Percentiles rank a stretch among this genome's conserved stretches.
phyloP scores from a whole-genome alignment of 768 basidiomycete genomes.

The Tephrocybe sp. region DNA sequence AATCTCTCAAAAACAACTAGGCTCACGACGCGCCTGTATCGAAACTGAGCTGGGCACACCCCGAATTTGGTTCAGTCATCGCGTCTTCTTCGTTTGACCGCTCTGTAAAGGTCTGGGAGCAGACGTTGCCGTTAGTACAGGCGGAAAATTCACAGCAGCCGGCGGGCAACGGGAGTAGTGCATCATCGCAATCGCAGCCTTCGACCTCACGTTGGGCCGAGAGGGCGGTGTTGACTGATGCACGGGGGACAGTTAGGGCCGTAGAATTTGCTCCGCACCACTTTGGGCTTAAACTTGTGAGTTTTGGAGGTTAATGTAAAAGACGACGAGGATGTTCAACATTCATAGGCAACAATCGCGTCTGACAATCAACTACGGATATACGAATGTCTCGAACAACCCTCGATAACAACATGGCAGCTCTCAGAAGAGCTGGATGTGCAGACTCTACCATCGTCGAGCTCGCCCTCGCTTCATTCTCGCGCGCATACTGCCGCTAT shows the following conservation, averaged over 20 bases:
- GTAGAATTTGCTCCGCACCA: conserved; percentile 87
- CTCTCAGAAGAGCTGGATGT: conserved; percentile 78
- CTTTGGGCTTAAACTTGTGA: conserved; percentile 85
- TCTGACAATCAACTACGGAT: conserved; percentile 85
- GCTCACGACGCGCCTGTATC: conserved; percentile 94
- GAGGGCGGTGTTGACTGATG: conserved; percentile 73
- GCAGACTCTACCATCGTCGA: conserved; percentile 45
- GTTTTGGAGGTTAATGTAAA: conserved; percentile 22
- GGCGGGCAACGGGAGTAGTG: conserved; percentile 23
- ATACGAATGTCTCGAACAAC: conserved; percentile 86
- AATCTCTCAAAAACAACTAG: conserved; percentile 35
- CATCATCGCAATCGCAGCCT: conserved; percentile 17
- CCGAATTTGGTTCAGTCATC: conserved; percentile 85
- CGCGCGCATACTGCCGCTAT: conserved; percentile 55
- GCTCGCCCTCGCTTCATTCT: conserved; percentile 38
- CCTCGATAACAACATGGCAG: conserved; percentile 70
- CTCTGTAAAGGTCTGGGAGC: conserved; percentile 91
- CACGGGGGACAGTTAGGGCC: conserved; percentile 79
- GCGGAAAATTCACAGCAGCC: conserved; percentile 27
- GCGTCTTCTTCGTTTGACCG: conserved; percentile 89
- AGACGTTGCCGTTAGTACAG: conserved; percentile 34
- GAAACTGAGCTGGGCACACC: conserved; percentile 86
- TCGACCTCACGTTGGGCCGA: conserved; percentile 65
- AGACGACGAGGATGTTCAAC: neutral
- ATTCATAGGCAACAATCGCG: conserved; percentile 76